Base-by-base conservation (phyloP, 2,329 filamentous ascomycete genomes). In the Arthroderma sp. region DNA sequence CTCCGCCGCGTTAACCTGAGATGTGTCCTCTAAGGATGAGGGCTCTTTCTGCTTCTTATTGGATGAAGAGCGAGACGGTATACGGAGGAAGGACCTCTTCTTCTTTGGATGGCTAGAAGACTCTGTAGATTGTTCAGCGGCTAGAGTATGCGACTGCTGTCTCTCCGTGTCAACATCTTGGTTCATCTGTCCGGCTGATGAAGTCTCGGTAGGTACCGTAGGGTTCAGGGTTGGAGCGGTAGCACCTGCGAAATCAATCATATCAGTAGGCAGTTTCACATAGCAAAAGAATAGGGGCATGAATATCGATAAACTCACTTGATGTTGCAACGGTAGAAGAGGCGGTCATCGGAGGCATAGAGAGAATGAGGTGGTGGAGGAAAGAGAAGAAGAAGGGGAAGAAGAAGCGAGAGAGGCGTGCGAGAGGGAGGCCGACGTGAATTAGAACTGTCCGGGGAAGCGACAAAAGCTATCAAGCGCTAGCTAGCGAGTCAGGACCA, bases 1-100 rank as follows among this genome's bases (percentile, higher is more conserved):
- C 53, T 73, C 71, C 58, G 76, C 82, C 55, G 77, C 78, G 28
- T 58, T 56, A 38, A 59, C 60, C 48, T 64, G 58, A 29, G 58
- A 53, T 32, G 53, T 48, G n/a, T 51, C 48, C 30, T 65, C 61
- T 41, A 58, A 58, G 7, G 57, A 53, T 40, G 54, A 57, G 1
- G 53, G 54, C 33, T 59, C 56, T 44, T 61, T 57, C 44, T 60
- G 60, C 41, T 64, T 64, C 28, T 53, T 52, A 48, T 59, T 62
- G 22, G 62, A 62, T 6, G 64, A 66, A 32, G 61, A 57, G 45
- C 61, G 61, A 46, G 64, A 66, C 15, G 63, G 55, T 33, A 64
- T 58, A 36, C 58, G 60, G 28, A 64, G 52, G 29, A 64, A 54
- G 29, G 63, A 55, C 47, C 59, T 57, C 34, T 61, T 59, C 49